Conservation (phyloP, 2,329 filamentous ascomycete genomes). For the Tolypocladium tropicale region DNA sequence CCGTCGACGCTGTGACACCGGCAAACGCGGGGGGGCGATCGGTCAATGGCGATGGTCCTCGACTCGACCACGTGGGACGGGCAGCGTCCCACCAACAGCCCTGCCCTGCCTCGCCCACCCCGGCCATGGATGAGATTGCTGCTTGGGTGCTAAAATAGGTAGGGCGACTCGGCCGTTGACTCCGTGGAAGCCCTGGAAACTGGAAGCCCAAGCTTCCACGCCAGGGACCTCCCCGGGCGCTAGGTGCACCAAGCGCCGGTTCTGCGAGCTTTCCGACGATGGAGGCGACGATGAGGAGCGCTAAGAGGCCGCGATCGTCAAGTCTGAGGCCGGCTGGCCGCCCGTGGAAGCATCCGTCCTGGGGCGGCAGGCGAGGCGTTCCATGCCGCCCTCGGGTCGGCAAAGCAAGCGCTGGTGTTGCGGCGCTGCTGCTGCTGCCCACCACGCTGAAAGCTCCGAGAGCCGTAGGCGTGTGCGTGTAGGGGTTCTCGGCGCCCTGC, state of each 20-base stretch:
- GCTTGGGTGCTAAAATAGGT: not conserved
- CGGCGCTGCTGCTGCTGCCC: not conserved
- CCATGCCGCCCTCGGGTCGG: not conserved
- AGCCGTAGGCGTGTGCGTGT: not conserved
- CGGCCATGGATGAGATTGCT: not conserved
- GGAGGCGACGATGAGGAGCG: not conserved
- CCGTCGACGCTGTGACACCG: not conserved
- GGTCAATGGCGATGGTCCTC: not conserved
- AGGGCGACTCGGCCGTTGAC: not conserved
- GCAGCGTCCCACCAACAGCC: not conserved
- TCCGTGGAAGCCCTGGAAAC: too few species aligned
- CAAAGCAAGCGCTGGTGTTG: not conserved
- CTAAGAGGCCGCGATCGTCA: not conserved
- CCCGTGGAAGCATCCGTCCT: not conserved
- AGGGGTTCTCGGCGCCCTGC: not conserved
- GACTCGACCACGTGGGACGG: not conserved
- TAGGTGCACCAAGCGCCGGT: not conserved
- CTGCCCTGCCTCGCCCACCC: too few species aligned
- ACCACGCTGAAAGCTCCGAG: not conserved
- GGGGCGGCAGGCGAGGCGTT: not conserved
- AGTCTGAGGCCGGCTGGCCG: not conserved
- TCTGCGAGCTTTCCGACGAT: not conserved
- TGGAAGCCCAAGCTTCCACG: not conserved
- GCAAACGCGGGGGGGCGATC: not conserved
- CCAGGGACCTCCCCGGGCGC: not conserved